Base-by-base conservation (phyloP, 1,284 basidiomycete genomes). In the Pseudozyma hubeiensis region DNA sequence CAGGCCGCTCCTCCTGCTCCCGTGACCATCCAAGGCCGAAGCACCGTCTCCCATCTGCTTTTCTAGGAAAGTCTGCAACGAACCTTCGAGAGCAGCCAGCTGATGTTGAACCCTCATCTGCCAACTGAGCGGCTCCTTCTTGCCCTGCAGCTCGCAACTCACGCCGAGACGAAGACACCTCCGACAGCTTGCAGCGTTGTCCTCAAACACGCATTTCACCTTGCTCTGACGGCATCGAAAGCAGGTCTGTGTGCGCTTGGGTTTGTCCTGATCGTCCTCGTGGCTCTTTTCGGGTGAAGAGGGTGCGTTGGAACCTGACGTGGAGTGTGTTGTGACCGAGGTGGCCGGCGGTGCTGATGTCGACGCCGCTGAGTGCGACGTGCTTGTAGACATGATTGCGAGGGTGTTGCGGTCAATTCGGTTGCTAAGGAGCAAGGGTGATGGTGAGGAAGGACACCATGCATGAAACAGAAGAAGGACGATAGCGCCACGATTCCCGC, bases 41-140 rank as follows among this genome's bases (percentile, higher is more conserved):
- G 31, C 24, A 4, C 16, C 14, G 19, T 16, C 11, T 0, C n/a
- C 43, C 48, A 37, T 50, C 47, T 69, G 66, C 47, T 64, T 69
- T 31, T 69, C 60, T 6, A 69, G 5, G 19, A 69, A 63, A 34
- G 37, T 64, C 48, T 69, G 66, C 29, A 69, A 37, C 11, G 51
- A 51, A 3, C 66, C 66, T 33, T 69, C 66, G 29, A 69, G 35
- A 0, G 66, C 60, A 4, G 66, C 66, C 10, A 69, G 44, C 44
- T 69, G 66, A 53, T 69, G 54, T 30, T 69, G 66, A 3, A 69
- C 66, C n/a, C 55, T 29, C 66, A 60, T 69, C 56, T 69, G 66
- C 66, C 66, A 69, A 33, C 66, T 69, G 16, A 69, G 34, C 33
- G 66, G 55, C n/a, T 69, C 60, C 24, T 60, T 58, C 30, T 64